These are phyloP conservation scores for Fusarium falciforme DNA, from an alignment of 2,329 filamentous ascomycete species.

Conservation along the genomic window DNA sequence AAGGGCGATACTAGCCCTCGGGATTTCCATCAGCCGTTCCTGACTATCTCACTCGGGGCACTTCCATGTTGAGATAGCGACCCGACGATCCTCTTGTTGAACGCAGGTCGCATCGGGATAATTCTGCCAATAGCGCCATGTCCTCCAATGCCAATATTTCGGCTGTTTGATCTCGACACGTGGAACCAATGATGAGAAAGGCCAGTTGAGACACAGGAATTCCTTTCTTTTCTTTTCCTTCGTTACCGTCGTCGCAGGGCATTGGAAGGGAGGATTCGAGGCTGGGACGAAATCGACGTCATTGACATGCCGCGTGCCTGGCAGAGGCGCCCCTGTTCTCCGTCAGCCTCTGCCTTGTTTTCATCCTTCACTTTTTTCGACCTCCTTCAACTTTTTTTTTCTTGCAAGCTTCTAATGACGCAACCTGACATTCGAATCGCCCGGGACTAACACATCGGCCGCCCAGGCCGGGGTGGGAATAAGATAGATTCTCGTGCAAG, in stretches of 20 bases:
- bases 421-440: constrained; percentile 4
- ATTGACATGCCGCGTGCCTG: constrained; percentile 20
- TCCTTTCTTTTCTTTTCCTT: background rate
- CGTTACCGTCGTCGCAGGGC: background rate
- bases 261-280: constrained; percentile 7
- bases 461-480: background rate
- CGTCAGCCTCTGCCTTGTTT: background rate
- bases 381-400: constrained; percentile 12
- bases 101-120: constrained; percentile 33
- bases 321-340: background rate
- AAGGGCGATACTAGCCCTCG: constrained; percentile 21
- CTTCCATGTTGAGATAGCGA: constrained; percentile 38
- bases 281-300: constrained; percentile 33
- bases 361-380: background rate
- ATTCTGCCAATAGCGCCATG: constrained; percentile 38
- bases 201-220: constrained; percentile 2
- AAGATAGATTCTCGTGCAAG: constrained; percentile 16
- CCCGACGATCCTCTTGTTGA: constrained; percentile 35
- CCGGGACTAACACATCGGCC: background rate
- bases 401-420: constrained; percentile 11
- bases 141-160: constrained; percentile 25
- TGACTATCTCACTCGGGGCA: constrained; percentile 37
- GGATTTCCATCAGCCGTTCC: constrained; percentile 37
- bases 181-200: constrained; percentile 15
- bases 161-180: constrained; percentile 14